Evolutionary conservation across 139 green algal genomes (phyloP).

Genomic region (Deuterostichococcus epilithicus): DNA sequence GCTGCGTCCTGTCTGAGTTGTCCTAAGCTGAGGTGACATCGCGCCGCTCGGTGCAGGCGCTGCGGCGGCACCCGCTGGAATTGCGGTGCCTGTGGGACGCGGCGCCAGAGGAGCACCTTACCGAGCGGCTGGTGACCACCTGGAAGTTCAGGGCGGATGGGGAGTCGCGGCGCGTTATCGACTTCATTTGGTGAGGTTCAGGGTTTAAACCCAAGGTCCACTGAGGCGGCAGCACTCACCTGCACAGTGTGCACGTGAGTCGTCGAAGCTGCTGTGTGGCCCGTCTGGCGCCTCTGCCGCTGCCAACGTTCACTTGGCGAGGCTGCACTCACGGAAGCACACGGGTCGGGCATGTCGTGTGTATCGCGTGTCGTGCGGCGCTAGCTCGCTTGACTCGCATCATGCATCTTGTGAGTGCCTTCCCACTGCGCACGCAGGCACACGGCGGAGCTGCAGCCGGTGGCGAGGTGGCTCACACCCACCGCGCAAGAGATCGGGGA

Average conservation of each 20-base stretch:
- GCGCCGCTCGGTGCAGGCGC: constrained; percentile 5
- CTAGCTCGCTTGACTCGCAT: no score
- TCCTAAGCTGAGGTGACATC: background rate
- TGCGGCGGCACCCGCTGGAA: constrained; percentile 24
- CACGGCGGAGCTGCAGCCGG: constrained; percentile 3
- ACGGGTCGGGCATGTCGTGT: no score
- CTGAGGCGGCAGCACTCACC: background rate
- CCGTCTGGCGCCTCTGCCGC: no score
- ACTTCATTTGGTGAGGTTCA: constrained; percentile 50
- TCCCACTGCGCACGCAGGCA: constrained; percentile 6
- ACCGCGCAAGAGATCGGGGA: background rate
- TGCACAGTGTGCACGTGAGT: no score
- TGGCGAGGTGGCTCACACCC: constrained; percentile 6
- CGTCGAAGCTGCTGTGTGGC: no score
- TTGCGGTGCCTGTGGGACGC: constrained; percentile 38
- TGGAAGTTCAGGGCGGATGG: constrained; percentile 36
- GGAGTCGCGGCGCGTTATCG: constrained; percentile 42
- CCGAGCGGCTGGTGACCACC: constrained; percentile 39
- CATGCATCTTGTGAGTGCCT: no score
- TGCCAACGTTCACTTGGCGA: no score
- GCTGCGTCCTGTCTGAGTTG: background rate
- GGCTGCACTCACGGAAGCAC: no score
- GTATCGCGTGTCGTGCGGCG: no score
- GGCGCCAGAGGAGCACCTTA: no score
- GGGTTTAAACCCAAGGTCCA: background rate